Percentiles rank a stretch among this genome's conserved stretches.
phyloP scores from a whole-genome alignment of 1,284 basidiomycete genomes.

The Bjerkandera adusta region DNA sequence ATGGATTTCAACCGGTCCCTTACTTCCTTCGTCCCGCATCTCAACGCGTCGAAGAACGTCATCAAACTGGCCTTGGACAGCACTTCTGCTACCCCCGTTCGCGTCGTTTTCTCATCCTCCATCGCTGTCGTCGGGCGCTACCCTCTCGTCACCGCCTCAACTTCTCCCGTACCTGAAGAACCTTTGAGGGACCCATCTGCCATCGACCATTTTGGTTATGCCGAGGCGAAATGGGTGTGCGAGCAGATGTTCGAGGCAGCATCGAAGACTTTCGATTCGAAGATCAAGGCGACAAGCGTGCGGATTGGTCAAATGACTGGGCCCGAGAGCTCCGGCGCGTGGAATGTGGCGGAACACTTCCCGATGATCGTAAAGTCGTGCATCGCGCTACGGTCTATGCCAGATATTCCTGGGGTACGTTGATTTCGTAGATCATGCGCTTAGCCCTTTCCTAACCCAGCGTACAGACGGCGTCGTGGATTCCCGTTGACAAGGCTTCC shows the following conservation, averaged over 20 bases:
- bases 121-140: constrained; percentile 35
- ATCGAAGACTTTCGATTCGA: constrained; percentile 21
- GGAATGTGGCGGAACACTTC: constrained; percentile 36
- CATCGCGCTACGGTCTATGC: constrained; percentile 26
- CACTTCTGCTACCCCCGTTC: constrained; percentile 11
- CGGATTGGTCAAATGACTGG: constrained; percentile 38
- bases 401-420: constrained; percentile 30
- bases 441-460: background rate
- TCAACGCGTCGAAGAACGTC: constrained; percentile 29
- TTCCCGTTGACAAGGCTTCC: constrained; percentile 31
- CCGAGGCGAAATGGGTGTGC: constrained; percentile 72
- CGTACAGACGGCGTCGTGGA: constrained; percentile 31
- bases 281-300: constrained; percentile 17
- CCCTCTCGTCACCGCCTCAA: constrained; percentile 14
- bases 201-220: constrained; percentile 38
- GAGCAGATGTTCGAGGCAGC: constrained; percentile 30
- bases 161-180: constrained; percentile 22
- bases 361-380: constrained; percentile 35
- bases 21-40: constrained; percentile 35
- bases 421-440: background rate
- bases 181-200: constrained; percentile 31
- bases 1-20: constrained; percentile 37
- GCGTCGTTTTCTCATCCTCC: constrained; percentile 35
- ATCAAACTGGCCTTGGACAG: constrained; percentile 29
- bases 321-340: constrained; percentile 32